Conservation (phyloP, 2,329 filamentous ascomycete genomes). For the Sclerotinia borealis region DNA sequence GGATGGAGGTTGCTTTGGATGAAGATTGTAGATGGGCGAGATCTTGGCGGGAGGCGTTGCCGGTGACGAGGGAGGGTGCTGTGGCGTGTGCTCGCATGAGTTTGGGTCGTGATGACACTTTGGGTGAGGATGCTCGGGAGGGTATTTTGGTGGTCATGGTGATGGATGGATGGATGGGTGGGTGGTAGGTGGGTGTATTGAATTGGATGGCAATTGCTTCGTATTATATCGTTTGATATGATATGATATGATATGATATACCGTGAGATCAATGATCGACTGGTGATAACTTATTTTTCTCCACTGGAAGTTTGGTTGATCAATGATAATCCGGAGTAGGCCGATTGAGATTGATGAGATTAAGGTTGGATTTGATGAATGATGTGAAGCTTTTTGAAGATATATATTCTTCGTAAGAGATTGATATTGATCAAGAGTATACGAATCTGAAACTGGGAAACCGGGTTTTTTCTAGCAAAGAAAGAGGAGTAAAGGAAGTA, state of each 20-base stretch:
- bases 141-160: conserved; percentile 35
- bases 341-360: background rate
- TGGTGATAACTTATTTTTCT: background rate
- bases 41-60: conserved; percentile 47
- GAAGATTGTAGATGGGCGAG: conserved; percentile 44
- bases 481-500: background rate
- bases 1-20: conserved; percentile 48
- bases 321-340: background rate
- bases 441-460: background rate
- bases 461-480: background rate
- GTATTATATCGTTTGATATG: too few relatives aligned
- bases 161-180: background rate
- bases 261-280: background rate
- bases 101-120: conserved; percentile 41
- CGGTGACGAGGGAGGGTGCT: conserved; percentile 52
- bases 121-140: conserved; percentile 36
- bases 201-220: background rate
- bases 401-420: background rate
- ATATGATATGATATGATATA: too few relatives aligned
- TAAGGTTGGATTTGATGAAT: background rate
- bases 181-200: too few relatives aligned
- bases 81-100: conserved; percentile 50
- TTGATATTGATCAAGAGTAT: background rate
- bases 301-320: conserved; percentile 1
- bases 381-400: background rate